Conservation (phyloP, 2,329 filamentous ascomycete genomes). For the Bipolaris victoriae region DNA sequence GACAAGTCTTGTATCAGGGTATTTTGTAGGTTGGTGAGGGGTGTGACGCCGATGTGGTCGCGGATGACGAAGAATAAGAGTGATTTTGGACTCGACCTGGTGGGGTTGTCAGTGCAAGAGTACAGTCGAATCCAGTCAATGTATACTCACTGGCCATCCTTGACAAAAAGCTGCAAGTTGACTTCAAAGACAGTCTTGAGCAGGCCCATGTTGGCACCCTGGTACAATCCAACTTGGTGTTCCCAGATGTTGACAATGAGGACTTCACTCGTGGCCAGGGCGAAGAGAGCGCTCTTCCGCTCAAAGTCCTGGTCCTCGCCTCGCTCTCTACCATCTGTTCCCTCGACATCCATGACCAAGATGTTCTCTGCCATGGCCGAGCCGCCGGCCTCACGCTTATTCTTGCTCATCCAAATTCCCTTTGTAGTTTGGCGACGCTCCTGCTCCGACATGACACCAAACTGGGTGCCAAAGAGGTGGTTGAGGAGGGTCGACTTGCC, state of each 20-base stretch:
- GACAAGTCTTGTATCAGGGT: slow-evolving; percentile 89
- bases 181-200: slow-evolving; percentile 99
- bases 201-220: slow-evolving; percentile 98
- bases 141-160: slow-evolving; percentile 80
- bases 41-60: slow-evolving; percentile 92
- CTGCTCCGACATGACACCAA: slow-evolving; percentile 96
- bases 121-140: not conserved
- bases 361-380: slow-evolving; percentile 92
- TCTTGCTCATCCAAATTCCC: slow-evolving; percentile 99
- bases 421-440: slow-evolving; percentile 97
- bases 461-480: slow-evolving; percentile 91
- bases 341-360: slow-evolving; percentile 98
- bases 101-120: slow-evolving; percentile 28
- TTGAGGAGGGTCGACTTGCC: slow-evolving; percentile 98
- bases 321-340: slow-evolving; percentile 92
- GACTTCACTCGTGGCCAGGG: slow-evolving; percentile 95
- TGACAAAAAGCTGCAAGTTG: slow-evolving; percentile 94
- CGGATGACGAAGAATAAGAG: slow-evolving; percentile 98
- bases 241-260: slow-evolving; percentile 99
- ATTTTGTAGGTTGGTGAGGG: slow-evolving; percentile 84
- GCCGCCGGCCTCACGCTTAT: slow-evolving; percentile 67
- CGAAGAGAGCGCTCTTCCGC: slow-evolving; percentile 96
- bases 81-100: slow-evolving; percentile 82
- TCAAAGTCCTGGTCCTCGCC: slow-evolving; percentile 99
- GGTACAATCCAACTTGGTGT: slow-evolving; percentile 96